A percentile compares a stretch with the other conserved stretches of the same genome.
Conservation (phyloP, 1,139 yeast species). For the Geotrichum phurueaensis region DNA sequence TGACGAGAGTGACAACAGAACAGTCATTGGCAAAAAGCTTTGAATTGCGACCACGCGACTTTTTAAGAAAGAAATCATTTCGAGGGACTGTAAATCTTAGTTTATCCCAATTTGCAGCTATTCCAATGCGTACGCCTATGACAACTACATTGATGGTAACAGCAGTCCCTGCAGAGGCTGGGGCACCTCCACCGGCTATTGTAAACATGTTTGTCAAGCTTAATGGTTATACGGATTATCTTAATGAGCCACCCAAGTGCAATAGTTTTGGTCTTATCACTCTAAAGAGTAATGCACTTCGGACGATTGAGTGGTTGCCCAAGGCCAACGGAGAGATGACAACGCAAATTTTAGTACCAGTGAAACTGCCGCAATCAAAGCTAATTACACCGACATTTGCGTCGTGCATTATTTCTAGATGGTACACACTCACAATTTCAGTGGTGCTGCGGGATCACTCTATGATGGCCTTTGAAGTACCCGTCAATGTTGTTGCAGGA, state of each 20-base stretch:
- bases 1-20: neutral
- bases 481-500: slow-evolving; percentile 1
- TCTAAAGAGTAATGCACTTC: neutral
- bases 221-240: neutral
- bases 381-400: slow-evolving; percentile 3
- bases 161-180: neutral
- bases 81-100: neutral
- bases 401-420: slow-evolving; percentile 1
- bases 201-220: neutral
- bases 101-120: neutral
- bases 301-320: neutral
- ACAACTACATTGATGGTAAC: neutral
- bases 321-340: neutral
- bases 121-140: neutral
- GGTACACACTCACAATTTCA: neutral
- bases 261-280: neutral
- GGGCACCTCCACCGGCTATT: neutral
- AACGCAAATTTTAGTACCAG: neutral
- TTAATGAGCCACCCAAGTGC: neutral
- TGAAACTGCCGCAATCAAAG: neutral
- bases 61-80: neutral
- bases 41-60: neutral
- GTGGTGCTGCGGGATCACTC: neutral
- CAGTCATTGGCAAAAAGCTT: neutral
- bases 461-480: neutral